These are phyloP conservation scores for Scheffersomyces amazonensis DNA, from an alignment of 805 yeast genomes.

Conservation along the genomic window DNA sequence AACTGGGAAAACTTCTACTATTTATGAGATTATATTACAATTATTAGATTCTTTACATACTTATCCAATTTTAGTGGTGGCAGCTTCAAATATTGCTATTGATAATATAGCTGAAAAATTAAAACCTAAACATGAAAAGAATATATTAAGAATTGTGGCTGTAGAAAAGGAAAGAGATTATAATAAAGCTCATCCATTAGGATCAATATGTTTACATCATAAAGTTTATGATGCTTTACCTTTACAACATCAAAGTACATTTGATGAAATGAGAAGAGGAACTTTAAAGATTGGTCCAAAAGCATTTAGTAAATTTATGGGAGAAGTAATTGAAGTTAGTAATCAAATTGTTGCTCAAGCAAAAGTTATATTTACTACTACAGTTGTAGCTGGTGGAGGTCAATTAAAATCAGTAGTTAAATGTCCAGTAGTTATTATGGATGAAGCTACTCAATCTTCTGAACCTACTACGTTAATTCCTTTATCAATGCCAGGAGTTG, in stretches of 20 bases:
- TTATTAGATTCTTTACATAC: slow-evolving; percentile 52
- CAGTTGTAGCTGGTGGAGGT: slow-evolving; percentile 69
- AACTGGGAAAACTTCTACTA: slow-evolving; percentile 45
- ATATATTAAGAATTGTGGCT: slow-evolving; percentile 58
- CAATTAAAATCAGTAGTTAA: slow-evolving; percentile 53
- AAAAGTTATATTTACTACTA: slow-evolving; percentile 68
- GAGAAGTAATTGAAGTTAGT: slow-evolving; percentile 42
- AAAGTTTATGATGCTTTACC: slow-evolving; percentile 52
- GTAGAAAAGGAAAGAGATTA: slow-evolving; percentile 62
- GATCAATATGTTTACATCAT: slow-evolving; percentile 62
- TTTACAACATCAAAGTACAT: slow-evolving; percentile 37
- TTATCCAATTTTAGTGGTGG: slow-evolving; percentile 67
- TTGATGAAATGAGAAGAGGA: slow-evolving; percentile 38
- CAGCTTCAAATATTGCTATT: slow-evolving; percentile 74
- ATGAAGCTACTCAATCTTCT: slow-evolving; percentile 75
- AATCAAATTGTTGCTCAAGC: slow-evolving; percentile 59
- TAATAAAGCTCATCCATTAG: slow-evolving; percentile 48
- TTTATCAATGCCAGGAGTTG: slow-evolving; percentile 63
- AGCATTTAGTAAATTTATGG: slow-evolving; percentile 46
- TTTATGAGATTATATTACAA: slow-evolving; percentile 47
- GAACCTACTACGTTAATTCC: slow-evolving; percentile 74
- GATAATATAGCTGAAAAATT: slow-evolving; percentile 74
- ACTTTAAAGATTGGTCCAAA: slow-evolving; percentile 24
- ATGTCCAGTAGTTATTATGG: slow-evolving; percentile 71
- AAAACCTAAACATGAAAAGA: slow-evolving; percentile 45